Percentiles rank a stretch among this genome's conserved stretches.
These are phyloP conservation scores for Didymosphaeria variabile DNA, from an alignment of 2,329 filamentous ascomycete species.

Conservation along the genomic window DNA sequence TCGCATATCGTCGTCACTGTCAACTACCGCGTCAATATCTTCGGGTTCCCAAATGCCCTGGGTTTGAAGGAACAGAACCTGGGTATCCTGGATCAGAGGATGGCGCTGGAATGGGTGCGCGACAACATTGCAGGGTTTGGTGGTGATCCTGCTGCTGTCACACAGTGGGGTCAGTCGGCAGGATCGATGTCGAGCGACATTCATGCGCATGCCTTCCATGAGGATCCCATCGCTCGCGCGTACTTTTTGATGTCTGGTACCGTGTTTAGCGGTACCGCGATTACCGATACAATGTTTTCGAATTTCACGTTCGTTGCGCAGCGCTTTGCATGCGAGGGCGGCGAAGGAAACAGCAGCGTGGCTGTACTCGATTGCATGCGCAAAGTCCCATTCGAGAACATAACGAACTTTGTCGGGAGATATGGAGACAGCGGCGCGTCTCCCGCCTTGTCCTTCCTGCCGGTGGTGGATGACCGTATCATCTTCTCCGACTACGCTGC, in stretches of 20 bases:
- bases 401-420: constrained; percentile 42
- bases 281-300: constrained; percentile 11
- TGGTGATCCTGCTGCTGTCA: constrained; percentile 38
- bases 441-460: constrained; percentile 33
- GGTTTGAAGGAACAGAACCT: constrained; percentile 41
- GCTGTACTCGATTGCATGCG: constrained; percentile 49
- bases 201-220: constrained; percentile 55
- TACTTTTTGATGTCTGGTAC: constrained; percentile 49
- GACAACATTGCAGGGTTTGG: constrained; percentile 46
- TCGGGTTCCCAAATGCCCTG: constrained; percentile 43
- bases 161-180: constrained; percentile 44
- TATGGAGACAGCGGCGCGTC: constrained; percentile 34
- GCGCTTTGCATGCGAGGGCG: constrained; percentile 18
- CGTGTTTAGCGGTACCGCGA: constrained; percentile 7
- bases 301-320: constrained; percentile 24
- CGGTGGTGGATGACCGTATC: constrained; percentile 28
- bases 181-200: constrained; percentile 52
- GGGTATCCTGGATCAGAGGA: constrained; percentile 46
- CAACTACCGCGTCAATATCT: constrained; percentile 45
- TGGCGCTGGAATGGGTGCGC: constrained; percentile 46
- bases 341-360: constrained; percentile 1
- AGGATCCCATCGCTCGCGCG: constrained; percentile 58
- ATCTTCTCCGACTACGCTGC: constrained; percentile 31
- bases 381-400: constrained; percentile 30
- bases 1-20: constrained; percentile 35